Evolutionary conservation across 352 stramenopile species (phyloP).

Genomic region (Globisporangium splendens): DNA sequence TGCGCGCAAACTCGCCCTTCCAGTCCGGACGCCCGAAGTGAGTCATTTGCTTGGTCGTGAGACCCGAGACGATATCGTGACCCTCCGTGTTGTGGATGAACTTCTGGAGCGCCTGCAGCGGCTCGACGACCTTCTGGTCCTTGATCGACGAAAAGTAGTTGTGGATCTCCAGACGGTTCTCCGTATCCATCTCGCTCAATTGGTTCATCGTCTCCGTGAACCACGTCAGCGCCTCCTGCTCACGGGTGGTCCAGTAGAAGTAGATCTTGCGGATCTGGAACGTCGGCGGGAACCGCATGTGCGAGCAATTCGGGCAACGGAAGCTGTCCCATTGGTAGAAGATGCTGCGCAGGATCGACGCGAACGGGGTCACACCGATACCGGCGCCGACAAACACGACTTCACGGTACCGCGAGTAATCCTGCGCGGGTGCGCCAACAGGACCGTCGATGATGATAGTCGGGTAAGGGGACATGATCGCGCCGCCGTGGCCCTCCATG

Average conservation of each 20-base stretch:
- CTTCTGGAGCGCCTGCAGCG: conserved; percentile 65
- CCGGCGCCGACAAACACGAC: conserved; percentile 68
- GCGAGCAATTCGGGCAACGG: conserved; percentile 42
- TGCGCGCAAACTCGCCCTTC: conserved; percentile 55
- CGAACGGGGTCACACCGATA: conserved; percentile 71
- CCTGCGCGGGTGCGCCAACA: conserved; percentile 52
- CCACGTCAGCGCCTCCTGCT: conserved; percentile 72
- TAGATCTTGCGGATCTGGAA: conserved; percentile 80
- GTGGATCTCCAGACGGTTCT: conserved; percentile 76
- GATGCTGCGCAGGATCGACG: conserved; percentile 66
- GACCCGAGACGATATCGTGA: conserved; percentile 66
- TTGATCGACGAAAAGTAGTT: conserved; percentile 83
- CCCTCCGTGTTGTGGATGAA: conserved; percentile 67
- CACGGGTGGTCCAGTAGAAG: conserved; percentile 82
- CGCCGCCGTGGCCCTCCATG: conserved; percentile 26
- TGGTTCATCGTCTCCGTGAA: conserved; percentile 85
- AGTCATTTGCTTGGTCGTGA: conserved; percentile 70
- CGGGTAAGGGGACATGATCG: conserved; percentile 36
- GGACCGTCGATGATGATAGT: conserved; percentile 56
- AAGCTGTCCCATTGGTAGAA: conserved; percentile 63
- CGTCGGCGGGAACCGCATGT: conserved; percentile 57
- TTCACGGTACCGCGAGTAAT: conserved; percentile 55
- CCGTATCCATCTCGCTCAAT: conserved; percentile 62
- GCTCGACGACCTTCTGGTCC: conserved; percentile 44
- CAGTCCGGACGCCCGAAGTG: conserved; percentile 79